A percentile compares a stretch with the other conserved stretches of the same genome.
Conservation (phyloP, 2,329 filamentous ascomycete species). For the Trichoderma cornu-damae region DNA sequence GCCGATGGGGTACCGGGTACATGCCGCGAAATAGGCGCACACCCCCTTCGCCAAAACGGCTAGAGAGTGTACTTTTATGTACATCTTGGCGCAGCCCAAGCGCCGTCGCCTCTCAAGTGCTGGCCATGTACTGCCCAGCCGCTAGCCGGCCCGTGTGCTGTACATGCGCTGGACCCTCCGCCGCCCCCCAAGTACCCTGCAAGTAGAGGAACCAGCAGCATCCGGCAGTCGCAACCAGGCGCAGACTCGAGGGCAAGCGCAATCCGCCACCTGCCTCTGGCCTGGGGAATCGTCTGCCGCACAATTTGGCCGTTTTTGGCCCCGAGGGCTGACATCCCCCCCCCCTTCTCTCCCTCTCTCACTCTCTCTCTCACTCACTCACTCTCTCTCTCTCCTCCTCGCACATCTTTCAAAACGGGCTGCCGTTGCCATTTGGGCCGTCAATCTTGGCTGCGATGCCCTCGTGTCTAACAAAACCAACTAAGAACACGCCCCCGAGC, state of each 20-base stretch:
- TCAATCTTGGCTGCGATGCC: neutral
- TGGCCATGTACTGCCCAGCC: neutral
- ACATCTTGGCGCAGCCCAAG: neutral
- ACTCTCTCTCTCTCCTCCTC: constrained; percentile 6
- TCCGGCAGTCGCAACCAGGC: constrained; percentile 1
- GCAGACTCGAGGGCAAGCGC: constrained; percentile 9
- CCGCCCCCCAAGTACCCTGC: neutral
- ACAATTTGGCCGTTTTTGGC: neutral
- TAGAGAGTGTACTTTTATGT: neutral
- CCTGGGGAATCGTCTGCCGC: neutral
- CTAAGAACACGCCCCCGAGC: neutral
- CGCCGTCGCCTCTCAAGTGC: neutral
- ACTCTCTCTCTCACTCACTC: no score
- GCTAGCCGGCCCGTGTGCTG: constrained; percentile 11
- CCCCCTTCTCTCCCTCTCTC: neutral
- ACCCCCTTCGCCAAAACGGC: constrained; percentile 8
- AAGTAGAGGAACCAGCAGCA: neutral
- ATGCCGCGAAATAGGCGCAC: neutral
- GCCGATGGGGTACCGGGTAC: neutral
- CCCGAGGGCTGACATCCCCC: neutral
- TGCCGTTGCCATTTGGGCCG: neutral
- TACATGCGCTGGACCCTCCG: neutral
- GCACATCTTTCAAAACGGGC: neutral
- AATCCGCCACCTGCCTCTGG: constrained; percentile 10
- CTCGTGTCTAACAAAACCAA: constrained; percentile 5